These are phyloP conservation scores for Claviceps sp. DNA, from an alignment of 2,329 filamentous ascomycete species.

Conservation along the genomic window DNA sequence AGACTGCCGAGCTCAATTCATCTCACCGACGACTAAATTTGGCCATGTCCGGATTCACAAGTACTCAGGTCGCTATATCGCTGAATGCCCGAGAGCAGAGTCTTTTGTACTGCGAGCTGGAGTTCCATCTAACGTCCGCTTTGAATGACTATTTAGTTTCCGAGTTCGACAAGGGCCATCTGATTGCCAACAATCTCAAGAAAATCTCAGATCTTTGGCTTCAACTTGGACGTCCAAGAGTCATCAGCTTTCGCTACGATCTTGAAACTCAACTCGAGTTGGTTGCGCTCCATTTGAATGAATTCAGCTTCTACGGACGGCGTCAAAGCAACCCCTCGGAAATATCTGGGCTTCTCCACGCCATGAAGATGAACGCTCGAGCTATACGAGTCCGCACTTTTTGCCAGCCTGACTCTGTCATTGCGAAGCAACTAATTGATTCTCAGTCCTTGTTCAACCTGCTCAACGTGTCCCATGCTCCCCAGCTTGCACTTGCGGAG, in stretches of 20 bases:
- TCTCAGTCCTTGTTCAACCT: constrained; percentile 36
- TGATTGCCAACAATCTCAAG: constrained; percentile 37
- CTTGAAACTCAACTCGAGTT: constrained; percentile 48
- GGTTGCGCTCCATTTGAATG: constrained; percentile 32
- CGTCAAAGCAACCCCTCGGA: constrained; percentile 28
- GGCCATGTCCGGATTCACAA: background rate
- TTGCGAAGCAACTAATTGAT: constrained; percentile 45
- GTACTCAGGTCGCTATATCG: constrained; percentile 30
- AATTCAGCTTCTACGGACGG: constrained; percentile 42
- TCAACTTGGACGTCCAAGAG: constrained; percentile 37
- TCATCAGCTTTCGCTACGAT: constrained; percentile 45
- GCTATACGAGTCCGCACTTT: constrained; percentile 40
- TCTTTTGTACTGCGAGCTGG: constrained; percentile 45
- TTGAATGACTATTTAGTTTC: constrained; percentile 38
- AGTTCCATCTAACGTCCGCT: constrained; percentile 37
- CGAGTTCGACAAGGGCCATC: constrained; percentile 41
- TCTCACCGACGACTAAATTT: constrained; percentile 2
- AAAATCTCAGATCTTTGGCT: constrained; percentile 38
- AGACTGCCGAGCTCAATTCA: constrained; percentile 22
- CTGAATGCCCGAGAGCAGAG: constrained; percentile 43
- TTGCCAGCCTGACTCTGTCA: constrained; percentile 43
- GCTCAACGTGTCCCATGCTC: constrained; percentile 29
- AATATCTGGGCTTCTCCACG: constrained; percentile 34
- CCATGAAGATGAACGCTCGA: constrained; percentile 39
- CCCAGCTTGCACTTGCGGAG: constrained; percentile 34